Base-by-base conservation (phyloP, 2,329 filamentous ascomycete genomes). In the Aureobasidium sp. region DNA sequence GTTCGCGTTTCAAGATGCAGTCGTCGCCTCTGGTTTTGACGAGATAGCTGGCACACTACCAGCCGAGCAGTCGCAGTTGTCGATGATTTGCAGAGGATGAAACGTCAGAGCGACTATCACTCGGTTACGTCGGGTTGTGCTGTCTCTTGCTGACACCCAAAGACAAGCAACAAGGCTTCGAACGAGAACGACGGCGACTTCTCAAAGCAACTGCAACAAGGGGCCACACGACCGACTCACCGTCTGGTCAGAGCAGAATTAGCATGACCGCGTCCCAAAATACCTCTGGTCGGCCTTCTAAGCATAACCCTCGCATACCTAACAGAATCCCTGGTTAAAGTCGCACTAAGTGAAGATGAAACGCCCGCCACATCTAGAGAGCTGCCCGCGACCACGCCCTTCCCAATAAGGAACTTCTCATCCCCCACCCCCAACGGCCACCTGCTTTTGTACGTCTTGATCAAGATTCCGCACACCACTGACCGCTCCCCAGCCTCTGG, bases 61-160 rank as follows among this genome's bases (percentile, higher is more conserved):
- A 58, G 54, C 54, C 41, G 42, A 58, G 30, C 54, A 47, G 41
- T 58, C 54, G 34, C 53, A 57, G 53, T 41, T 45, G 11, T 25
- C 2, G 32, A 58, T 58, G 54, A 58, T 58, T 36, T 58, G 54
- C 54, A 58, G 42, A 58, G 41, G 54, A 58, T 58, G 54, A 58
- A 58, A 58, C 54, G 54, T 58, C 54, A 58, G 39, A 57, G 54
- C 54, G 54, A 37, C 42, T 39, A 58, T 58, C 54, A 58, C 54
- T 57, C 53, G 54, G 54, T 47, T 48, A 58, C 8, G 53, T 29
- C 54, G 54, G 54, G 48, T 37, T 37, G 21, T 21, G 21, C 21
- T 21, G 21, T 21, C 21, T 21, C 21, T 21, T 21, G 21, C 21
- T 21, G 21, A 21, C 21, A 21, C 21, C 21, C 21, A 21, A 21